Conservation (phyloP, 306 rosid species). For the Casuarina equisetifolia region DNA sequence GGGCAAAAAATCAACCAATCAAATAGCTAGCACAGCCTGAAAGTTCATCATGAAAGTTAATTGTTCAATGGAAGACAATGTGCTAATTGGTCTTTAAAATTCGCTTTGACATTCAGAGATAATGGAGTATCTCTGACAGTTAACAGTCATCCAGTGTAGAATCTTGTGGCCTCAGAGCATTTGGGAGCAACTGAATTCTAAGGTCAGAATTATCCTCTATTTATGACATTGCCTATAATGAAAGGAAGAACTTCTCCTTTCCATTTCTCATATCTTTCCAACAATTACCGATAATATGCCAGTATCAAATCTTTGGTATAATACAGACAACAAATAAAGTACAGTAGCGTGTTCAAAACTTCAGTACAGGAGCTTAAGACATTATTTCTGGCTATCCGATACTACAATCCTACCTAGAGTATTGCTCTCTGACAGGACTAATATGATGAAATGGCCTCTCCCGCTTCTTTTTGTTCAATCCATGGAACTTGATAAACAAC, state of each 20-base stretch:
- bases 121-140: neutral
- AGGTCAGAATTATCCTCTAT: neutral
- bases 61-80: neutral
- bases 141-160: neutral
- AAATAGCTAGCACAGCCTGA: neutral
- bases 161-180: neutral
- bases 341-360: neutral
- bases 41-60: neutral
- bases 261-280: neutral
- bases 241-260: neutral
- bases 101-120: neutral
- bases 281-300: neutral
- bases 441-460: neutral
- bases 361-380: conserved; percentile 1
- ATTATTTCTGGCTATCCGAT: neutral
- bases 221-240: neutral
- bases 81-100: neutral
- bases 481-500: neutral
- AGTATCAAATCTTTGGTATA: neutral
- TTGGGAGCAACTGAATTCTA: neutral
- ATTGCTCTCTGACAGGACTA: neutral
- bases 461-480: neutral
- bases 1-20: neutral
- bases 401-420: neutral
- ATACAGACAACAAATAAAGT: neutral